A percentile compares a stretch with the other conserved stretches of the same genome.
These are phyloP conservation scores for Penicillium hesseltinei DNA, from an alignment of 2,329 filamentous ascomycete genomes.

Conservation along the genomic window DNA sequence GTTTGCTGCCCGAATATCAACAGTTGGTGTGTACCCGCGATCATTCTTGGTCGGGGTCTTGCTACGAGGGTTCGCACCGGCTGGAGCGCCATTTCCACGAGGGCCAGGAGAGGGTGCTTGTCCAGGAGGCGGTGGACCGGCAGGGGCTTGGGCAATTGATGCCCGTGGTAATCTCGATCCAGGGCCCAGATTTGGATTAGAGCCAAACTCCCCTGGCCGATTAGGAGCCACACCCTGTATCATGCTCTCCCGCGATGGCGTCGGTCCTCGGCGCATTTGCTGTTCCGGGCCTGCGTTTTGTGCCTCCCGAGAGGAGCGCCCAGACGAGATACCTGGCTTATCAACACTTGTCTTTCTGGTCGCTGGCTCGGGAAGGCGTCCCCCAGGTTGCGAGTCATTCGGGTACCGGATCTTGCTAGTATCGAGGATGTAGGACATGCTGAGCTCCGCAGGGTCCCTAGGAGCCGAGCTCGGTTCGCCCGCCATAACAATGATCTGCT, in stretches of 20 bases:
- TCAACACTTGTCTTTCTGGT: slow-evolving; percentile 47
- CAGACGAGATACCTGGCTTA: slow-evolving; percentile 40
- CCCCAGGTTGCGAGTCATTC: slow-evolving; percentile 60
- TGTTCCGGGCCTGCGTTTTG: slow-evolving; percentile 39
- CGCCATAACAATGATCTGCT: slow-evolving; percentile 86
- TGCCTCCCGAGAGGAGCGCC: slow-evolving; percentile 45
- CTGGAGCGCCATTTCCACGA: slow-evolving; percentile 43
- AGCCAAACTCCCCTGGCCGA: slow-evolving; percentile 31
- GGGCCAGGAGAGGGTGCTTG: slow-evolving; percentile 62
- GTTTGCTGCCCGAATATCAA: slow-evolving; percentile 43
- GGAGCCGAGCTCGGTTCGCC: slow-evolving; percentile 90
- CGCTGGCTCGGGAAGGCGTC: slow-evolving; percentile 41
- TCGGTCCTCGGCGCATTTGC: slow-evolving; percentile 36
- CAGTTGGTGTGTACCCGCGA: slow-evolving; percentile 43
- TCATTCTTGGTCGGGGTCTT: slow-evolving; percentile 54
- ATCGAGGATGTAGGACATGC: slow-evolving; percentile 86
- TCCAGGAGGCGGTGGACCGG: slow-evolving; percentile 63
- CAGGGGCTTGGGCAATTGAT: slow-evolving; percentile 58
- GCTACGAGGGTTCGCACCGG: slow-evolving; percentile 39
- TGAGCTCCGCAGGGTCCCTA: slow-evolving; percentile 77
- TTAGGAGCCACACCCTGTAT: slow-evolving; percentile 23
- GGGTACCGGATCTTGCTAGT: slow-evolving; percentile 96
- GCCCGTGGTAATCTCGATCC: slow-evolving; percentile 61
- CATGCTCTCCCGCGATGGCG: slow-evolving; percentile 47
- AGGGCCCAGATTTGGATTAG: slow-evolving; percentile 34